Evolutionary conservation across 768 basidiomycete genomes (phyloP).

Genomic region (Kwoniella newhampshirensis): DNA sequence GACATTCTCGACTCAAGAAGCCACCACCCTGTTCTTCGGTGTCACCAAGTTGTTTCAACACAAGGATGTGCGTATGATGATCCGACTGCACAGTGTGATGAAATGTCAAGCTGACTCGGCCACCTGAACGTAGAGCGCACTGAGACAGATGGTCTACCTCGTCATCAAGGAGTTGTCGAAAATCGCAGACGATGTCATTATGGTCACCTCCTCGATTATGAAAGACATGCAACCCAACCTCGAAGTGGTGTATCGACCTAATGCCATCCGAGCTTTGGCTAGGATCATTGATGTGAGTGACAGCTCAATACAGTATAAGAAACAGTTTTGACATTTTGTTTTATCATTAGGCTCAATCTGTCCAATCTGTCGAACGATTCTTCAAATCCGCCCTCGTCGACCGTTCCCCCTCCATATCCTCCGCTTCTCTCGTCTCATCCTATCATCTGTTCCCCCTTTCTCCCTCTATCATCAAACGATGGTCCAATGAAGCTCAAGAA

Average conservation of each 20-base stretch:
- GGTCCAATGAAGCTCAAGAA: conserved; percentile 99
- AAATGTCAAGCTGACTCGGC: neutral
- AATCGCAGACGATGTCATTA: conserved; percentile 97
- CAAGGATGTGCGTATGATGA: conserved; percentile 76
- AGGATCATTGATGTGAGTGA: conserved; percentile 91
- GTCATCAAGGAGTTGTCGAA: conserved; percentile 96
- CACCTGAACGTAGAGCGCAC: conserved; percentile 65
- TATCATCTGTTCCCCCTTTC: conserved; percentile 93
- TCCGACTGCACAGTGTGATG: neutral
- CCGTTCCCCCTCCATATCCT: conserved; percentile 89
- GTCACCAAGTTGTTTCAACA: conserved; percentile 98
- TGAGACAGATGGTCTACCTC: conserved; percentile 96
- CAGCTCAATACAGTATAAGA: neutral
- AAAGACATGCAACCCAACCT: conserved; percentile 99
- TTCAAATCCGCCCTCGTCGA: conserved; percentile 99
- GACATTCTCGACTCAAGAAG: conserved; percentile 90
- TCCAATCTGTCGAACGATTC: conserved; percentile 96
- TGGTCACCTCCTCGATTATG: conserved; percentile 99
- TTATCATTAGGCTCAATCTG: conserved; percentile 53
- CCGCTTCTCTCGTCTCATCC: conserved; percentile 92
- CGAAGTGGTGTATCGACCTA: conserved; percentile 96
- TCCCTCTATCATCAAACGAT: conserved; percentile 93
- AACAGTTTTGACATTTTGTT: neutral
- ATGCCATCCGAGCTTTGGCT: conserved; percentile 93
- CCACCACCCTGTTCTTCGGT: conserved; percentile 96